Conservation (phyloP, 148 eudicot genomes). For the Simmondsia chinensis region DNA sequence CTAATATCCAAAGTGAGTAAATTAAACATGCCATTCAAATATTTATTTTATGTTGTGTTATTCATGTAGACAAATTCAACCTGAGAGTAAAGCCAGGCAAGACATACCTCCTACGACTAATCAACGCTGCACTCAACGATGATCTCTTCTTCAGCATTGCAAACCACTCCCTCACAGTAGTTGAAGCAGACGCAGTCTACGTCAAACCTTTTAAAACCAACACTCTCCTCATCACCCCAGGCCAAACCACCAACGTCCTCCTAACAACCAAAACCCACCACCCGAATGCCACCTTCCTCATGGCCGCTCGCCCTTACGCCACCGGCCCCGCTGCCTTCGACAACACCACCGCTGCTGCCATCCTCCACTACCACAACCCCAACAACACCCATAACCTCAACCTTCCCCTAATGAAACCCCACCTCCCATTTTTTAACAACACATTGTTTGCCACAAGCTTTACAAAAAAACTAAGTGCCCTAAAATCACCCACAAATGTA, state of each 20-base stretch:
- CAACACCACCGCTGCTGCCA: conserved; percentile 11
- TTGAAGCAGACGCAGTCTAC: conserved; percentile 19
- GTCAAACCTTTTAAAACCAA: conserved; percentile 14
- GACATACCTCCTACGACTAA: conserved; percentile 21
- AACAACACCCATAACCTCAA: background rate
- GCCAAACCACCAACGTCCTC: conserved; percentile 22
- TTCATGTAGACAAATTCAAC: conserved; percentile 8
- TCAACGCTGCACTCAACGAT: conserved; percentile 25
- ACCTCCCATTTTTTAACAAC: conserved; percentile 19
- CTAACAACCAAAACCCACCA: conserved; percentile 3
- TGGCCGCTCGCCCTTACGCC: conserved; percentile 14
- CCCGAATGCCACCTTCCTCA: conserved; percentile 7
- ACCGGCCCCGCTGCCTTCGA: conserved; percentile 14
- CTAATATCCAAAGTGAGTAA: no score
- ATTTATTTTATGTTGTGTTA: background rate
- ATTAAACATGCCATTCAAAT: no score
- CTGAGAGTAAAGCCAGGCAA: conserved; percentile 19
- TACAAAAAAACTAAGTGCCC: conserved; percentile 7
- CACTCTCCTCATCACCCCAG: conserved; percentile 16
- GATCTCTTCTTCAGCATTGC: conserved; percentile 24
- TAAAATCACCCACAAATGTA: conserved; percentile 11
- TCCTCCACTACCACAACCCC: conserved; percentile 10
- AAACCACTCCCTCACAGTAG: conserved; percentile 14
- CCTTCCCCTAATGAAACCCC: conserved; percentile 4
- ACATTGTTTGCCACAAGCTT: conserved; percentile 11